Base-by-base conservation (phyloP, 2,329 filamentous ascomycete genomes). In the Aspergillus sp. region DNA sequence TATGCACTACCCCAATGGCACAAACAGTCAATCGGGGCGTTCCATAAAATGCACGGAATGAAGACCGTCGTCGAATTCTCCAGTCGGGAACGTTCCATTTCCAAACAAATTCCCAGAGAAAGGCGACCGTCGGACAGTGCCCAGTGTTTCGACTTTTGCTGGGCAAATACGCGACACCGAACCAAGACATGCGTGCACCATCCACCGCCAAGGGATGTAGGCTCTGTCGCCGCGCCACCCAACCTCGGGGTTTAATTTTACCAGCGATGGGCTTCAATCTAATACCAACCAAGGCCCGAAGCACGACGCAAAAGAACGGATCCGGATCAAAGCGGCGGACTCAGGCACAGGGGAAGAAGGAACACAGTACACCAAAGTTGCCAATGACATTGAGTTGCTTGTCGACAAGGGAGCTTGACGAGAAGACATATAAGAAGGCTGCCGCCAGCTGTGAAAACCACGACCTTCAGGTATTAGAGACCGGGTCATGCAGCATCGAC, bases 211-310 rank as follows among this genome's bases (percentile, higher is more conserved):
- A 19, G 19, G 10, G 11, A 23, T 44, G 10, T 21, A 44, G 19
- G 19, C 41, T 21, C 41, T 44, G 41, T 44, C 25, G 23, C 44
- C 15, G 47, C 25, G 47, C 47, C 25, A 15, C 13, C n/a, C 25
- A 19, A 30, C 47, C 25, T 11, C 47, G 47, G 25, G 47, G 23
- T 66, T 61, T 64, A 61, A 71, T 72, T 59, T 71, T 74, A 74
- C 73, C 73, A 75, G 68, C 70, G 73, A 74, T 71, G 70, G 69
- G 68, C 65, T 66, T 62, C 62, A 60, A 66, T 74, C 68, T 71
- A 72, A 60, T 63, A 65, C 68, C 68, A 70, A 62, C 68, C 68
- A 62, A 68, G 65, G 59, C 66, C 62, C 61, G 30, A 41, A 54
- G 32, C 32, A 36, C n/a, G 42, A 56, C 25, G 48, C 32, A 51